Evolutionary conservation across 306 rosid genomes (phyloP), one percentile per base, ranked within the genome.

Genomic region (Rubus idaeus): DNA sequence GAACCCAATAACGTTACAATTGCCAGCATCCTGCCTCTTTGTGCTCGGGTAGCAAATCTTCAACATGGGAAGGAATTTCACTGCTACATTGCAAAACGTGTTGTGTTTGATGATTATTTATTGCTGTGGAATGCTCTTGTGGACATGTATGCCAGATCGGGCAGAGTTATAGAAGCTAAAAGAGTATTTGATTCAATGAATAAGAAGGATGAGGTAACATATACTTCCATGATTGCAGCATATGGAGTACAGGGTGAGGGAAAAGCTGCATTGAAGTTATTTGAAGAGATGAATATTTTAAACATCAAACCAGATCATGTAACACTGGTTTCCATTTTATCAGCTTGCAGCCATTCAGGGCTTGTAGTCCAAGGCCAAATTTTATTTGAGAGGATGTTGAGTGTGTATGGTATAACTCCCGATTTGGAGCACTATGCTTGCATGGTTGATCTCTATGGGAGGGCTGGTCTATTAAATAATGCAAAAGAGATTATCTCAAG

Each of bases 291-390:
- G 98, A 60, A 71, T 64, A 69, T 70, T 58, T 58, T 76, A 12
- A 47, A 84, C 44, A 89, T 92, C 77, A 82, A 87, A 81, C 98
- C 96, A 1, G 97, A 95, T 81, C 89, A 88, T 49, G 82, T 95
- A 73, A 87, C 97, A 35, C 87, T 92, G 97, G 87, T 95, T 57
- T 94, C 92, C 8, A 85, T 92, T 73, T 80, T 95, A 66, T 78
- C 96, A 2, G 97, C 97, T 53, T 92, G 98, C 68, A 95, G 96
- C 78, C 98, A 95, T 80, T 92, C 97, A 1, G 86, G 97, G 42
- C 96, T 95, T 67, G 76, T 95, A 60, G 67, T 57, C 30, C 84
- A 85, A 49, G 98, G 96, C 45, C 80, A 88, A 67, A 44, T 45
- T 21, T 79, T 85, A 30, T 95, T 92, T 74, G 83, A 82, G 68